These are phyloP conservation scores for Logfia minima DNA, from an alignment of 129 eudicot genomes.

Conservation along the genomic window DNA sequence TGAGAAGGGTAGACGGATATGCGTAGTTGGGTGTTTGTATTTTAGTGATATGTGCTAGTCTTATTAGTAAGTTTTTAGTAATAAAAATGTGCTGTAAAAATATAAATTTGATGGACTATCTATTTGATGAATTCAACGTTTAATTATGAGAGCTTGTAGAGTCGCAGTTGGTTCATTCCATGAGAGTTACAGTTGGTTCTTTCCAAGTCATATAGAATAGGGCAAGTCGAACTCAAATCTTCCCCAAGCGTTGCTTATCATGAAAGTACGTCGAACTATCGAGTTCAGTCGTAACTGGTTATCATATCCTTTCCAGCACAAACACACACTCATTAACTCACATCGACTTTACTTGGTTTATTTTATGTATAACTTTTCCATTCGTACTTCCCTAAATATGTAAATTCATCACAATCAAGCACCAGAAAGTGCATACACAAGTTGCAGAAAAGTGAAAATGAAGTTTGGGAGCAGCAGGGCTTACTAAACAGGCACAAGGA, in stretches of 20 bases:
- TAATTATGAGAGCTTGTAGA: no score
- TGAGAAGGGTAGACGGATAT: no score
- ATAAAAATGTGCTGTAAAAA: no score
- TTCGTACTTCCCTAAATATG: background rate
- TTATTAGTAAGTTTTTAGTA: no score
- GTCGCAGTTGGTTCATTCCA: no score
- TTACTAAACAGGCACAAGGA: slow-evolving; percentile 8
- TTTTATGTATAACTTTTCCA: no score
- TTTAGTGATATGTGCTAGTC: no score
- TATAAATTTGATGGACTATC: no score
- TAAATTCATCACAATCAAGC: background rate
- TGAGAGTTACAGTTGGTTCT: no score
- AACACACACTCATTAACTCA: background rate
- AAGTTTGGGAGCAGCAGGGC: background rate
- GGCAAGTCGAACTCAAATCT: background rate
- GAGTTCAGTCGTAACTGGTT: background rate
- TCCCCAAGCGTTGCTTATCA: background rate
- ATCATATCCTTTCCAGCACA: background rate
- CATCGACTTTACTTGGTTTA: background rate
- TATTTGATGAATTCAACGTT: no score
- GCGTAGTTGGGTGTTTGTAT: no score
- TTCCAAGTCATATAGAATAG: no score
- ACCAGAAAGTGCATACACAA: slow-evolving; percentile 3
- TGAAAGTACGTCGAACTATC: background rate
- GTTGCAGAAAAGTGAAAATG: background rate